Percentiles rank a stretch among this genome's conserved stretches.
These are phyloP conservation scores for Achaetomium macrosporum DNA, from an alignment of 2,329 filamentous ascomycete genomes.

Conservation along the genomic window DNA sequence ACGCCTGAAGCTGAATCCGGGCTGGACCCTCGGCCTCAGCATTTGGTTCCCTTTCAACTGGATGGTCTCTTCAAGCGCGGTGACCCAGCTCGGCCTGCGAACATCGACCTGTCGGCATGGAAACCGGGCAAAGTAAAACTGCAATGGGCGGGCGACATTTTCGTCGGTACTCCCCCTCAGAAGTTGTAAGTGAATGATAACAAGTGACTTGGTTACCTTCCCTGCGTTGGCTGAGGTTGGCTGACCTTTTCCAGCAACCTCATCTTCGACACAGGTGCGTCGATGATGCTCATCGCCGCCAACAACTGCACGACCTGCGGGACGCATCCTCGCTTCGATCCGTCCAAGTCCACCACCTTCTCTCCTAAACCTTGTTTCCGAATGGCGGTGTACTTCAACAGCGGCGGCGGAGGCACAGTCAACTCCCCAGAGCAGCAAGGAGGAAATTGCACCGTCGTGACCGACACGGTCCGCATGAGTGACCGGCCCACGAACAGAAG, in stretches of 20 bases:
- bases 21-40: background rate
- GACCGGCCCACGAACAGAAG: conserved; percentile 15
- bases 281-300: conserved; percentile 26
- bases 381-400: conserved; percentile 22
- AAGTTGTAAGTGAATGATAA: conserved; percentile 26
- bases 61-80: background rate
- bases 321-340: conserved; percentile 25
- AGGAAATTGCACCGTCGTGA: conserved; percentile 25
- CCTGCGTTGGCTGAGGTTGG: background rate
- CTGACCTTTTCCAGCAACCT: conserved; percentile 26
- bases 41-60: background rate
- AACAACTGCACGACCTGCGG: conserved; percentile 28
- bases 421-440: conserved; percentile 19
- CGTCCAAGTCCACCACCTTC: conserved; percentile 28
- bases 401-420: conserved; percentile 28
- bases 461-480: conserved; percentile 29
- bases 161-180: conserved; percentile 22
- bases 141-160: conserved; percentile 21
- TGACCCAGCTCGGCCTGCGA: background rate
- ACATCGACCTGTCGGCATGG: conserved; percentile 11
- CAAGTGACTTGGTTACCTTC: background rate
- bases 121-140: background rate
- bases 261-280: conserved; percentile 30
- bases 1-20: background rate
- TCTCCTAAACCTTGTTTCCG: conserved; percentile 19